A percentile compares a stretch with the other conserved stretches of the same genome.
Conservation (phyloP, 306 rosid species). For the Calophaca sinica region DNA sequence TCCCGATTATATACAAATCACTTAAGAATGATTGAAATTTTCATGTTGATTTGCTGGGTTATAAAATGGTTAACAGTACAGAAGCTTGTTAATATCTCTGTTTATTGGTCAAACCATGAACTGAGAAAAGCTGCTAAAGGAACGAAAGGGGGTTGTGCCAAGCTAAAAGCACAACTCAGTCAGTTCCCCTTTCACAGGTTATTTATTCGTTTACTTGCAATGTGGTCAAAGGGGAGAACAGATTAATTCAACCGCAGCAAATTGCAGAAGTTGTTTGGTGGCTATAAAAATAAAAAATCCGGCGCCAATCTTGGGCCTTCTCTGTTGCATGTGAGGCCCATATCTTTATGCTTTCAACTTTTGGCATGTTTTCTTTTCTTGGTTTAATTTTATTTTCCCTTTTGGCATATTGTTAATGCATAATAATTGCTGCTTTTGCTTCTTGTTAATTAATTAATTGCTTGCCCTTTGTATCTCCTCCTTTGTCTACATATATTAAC, state of each 20-base stretch:
- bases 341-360: constrained; percentile 25
- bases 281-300: constrained; percentile 41
- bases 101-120: too few relatives aligned
- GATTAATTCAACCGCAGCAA: not conserved
- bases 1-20: too few relatives aligned
- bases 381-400: not conserved
- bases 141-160: too few relatives aligned
- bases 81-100: too few relatives aligned
- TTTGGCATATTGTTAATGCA: constrained; percentile 19
- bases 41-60: too few relatives aligned
- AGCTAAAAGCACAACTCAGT: too few relatives aligned
- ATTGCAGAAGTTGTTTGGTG: constrained; percentile 23
- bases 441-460: constrained; percentile 2
- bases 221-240: not conserved
- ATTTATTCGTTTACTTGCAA: too few relatives aligned
- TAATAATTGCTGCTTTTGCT: constrained; percentile 38
- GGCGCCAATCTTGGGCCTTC: constrained; percentile 59
- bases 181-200: too few relatives aligned
- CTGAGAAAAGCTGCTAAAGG: too few relatives aligned
- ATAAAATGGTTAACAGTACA: too few relatives aligned
- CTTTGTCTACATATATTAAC: constrained; percentile 45
- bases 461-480: constrained; percentile 19
- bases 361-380: constrained; percentile 14
- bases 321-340: constrained; percentile 58
- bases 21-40: too few relatives aligned